phyloP scores from a whole-genome alignment of 2,329 filamentous ascomycete species.

The Juglanconis oblonga region DNA sequence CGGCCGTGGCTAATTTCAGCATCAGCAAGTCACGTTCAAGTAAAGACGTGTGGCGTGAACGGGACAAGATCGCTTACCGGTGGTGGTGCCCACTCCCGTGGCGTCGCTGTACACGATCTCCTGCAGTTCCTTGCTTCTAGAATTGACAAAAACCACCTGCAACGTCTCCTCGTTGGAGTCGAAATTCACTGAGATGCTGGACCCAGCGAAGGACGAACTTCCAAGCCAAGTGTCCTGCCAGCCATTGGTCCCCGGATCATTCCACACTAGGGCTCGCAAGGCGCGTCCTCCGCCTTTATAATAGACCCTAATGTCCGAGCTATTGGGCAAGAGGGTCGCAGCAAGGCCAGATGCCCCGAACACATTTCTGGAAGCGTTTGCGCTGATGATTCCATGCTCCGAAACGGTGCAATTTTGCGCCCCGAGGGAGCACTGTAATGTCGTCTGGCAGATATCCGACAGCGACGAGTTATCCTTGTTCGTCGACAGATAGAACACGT shows the following conservation, averaged over 20 bases:
- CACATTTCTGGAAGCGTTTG: background rate
- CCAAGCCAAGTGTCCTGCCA: background rate
- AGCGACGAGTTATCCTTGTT: background rate
- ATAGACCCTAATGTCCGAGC: background rate
- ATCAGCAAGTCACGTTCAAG: background rate
- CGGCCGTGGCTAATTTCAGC: background rate
- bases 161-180: background rate
- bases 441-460: background rate
- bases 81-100: background rate
- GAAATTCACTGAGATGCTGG: background rate
- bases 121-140: background rate
- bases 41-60: no score
- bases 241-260: background rate
- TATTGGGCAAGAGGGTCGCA: background rate
- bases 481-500: conserved; percentile 1
- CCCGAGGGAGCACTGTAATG: background rate
- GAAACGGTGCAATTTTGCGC: background rate
- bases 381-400: background rate
- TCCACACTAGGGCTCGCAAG: background rate
- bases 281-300: background rate
- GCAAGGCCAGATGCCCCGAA: background rate
- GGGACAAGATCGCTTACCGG: background rate
- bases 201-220: background rate
- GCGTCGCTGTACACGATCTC: background rate
- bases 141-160: background rate